Conservation (phyloP, 2,329 filamentous ascomycete species). For the Diaporthe helianthi region DNA sequence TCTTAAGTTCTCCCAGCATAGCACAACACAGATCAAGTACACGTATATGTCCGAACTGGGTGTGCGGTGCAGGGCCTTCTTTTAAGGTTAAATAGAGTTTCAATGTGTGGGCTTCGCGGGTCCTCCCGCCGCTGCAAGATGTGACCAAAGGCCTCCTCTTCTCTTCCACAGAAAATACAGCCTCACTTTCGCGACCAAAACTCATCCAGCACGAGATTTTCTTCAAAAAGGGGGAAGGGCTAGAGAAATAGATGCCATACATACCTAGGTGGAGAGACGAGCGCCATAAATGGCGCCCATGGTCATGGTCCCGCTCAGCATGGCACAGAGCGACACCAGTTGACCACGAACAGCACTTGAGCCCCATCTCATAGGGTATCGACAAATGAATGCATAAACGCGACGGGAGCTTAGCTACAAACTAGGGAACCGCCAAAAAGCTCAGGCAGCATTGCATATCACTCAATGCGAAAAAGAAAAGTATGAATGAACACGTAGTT, state of each 20-base stretch:
- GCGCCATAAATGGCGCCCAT: too few relatives aligned
- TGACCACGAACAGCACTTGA: too few relatives aligned
- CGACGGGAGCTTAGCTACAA: not conserved
- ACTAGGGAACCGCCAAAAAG: not conserved
- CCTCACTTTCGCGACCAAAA: too few relatives aligned
- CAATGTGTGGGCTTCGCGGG: not conserved
- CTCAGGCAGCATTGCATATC: not conserved
- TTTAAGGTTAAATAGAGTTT: not conserved
- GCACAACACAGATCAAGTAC: not conserved
- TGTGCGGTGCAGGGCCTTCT: not conserved
- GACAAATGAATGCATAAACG: not conserved
- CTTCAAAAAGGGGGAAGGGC: too few relatives aligned
- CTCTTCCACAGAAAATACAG: too few relatives aligned
- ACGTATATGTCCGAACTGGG: not conserved
- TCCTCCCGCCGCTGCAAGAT: not conserved
- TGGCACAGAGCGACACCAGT: too few relatives aligned
- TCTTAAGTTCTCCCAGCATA: not conserved
- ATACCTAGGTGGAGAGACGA: too few relatives aligned
- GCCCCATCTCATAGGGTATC: too few relatives aligned
- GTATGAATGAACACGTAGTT: not conserved
- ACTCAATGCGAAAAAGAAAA: not conserved
- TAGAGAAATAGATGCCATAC: too few relatives aligned
- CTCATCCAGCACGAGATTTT: too few relatives aligned
- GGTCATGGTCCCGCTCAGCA: too few relatives aligned
- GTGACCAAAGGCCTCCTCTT: too few relatives aligned